Conservation (phyloP, 176 grass and related monocot species). For the Melocanna baccifera region DNA sequence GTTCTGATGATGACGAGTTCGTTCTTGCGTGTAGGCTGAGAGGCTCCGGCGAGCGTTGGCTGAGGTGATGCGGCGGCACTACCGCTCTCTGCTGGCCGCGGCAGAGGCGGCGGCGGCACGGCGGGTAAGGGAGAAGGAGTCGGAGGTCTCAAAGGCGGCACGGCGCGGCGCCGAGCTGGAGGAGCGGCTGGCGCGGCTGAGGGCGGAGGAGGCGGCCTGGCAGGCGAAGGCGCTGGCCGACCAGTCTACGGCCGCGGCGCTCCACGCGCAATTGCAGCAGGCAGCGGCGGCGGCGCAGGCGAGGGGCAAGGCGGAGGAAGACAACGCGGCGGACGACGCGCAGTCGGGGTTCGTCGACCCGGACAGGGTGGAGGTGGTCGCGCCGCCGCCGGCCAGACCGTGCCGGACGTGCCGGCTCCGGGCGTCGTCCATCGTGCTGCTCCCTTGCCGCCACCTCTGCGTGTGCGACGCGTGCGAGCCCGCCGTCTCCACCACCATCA, state of each 20-base stretch:
- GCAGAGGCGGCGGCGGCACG: slow-evolving; percentile 38
- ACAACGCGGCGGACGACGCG: slow-evolving; percentile 42
- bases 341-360: slow-evolving; percentile 60
- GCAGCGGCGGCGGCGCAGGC: slow-evolving; percentile 30
- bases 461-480: slow-evolving; percentile 64
- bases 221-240: slow-evolving; percentile 64
- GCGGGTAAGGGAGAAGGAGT: slow-evolving; percentile 58
- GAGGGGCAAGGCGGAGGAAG: slow-evolving; percentile 25
- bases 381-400: slow-evolving; percentile 20
- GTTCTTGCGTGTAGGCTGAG: slow-evolving; percentile 43
- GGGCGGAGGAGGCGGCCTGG: slow-evolving; percentile 56
- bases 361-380: slow-evolving; percentile 41
- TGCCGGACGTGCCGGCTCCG: slow-evolving; percentile 50
- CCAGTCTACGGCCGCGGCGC: slow-evolving; percentile 56
- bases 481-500: background rate
- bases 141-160: slow-evolving; percentile 44
- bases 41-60: slow-evolving; percentile 44
- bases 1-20: background rate
- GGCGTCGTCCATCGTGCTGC: slow-evolving; percentile 48
- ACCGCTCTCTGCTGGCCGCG: slow-evolving; percentile 33
- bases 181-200: slow-evolving; percentile 47
- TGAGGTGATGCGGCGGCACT: slow-evolving; percentile 44
- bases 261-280: slow-evolving; percentile 71
- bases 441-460: slow-evolving; percentile 93
- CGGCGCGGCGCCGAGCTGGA: slow-evolving; percentile 53